Evolutionary conservation across 1,284 basidiomycete species (phyloP), one percentile per base, ranked within the genome.

Genomic region (Heterobasidion occidentale): DNA sequence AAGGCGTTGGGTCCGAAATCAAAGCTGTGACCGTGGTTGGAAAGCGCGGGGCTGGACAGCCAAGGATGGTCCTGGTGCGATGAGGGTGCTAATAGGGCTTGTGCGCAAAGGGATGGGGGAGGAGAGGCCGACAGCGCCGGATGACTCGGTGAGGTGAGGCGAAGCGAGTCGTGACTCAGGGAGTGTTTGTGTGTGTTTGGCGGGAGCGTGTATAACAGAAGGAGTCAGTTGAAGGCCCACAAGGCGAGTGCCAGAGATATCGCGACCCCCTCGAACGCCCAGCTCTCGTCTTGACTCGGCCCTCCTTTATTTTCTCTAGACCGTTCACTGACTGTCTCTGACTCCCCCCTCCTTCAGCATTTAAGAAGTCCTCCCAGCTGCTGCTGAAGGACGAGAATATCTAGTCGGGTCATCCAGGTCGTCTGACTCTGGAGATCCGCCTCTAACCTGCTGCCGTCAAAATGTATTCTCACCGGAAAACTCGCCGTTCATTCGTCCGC

Each of bases 381-480:
- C 36, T 52, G 55, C 53, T 56, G 51, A 60, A 49, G 52, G 53
- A 46, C 46, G 33, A 35, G 34, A 56, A 48, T 44, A 19, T 51
- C 35, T 36, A 51, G 35, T 35, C 49, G 27, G 49, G 20, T 35
- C 35, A 19, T 51, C 49, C 49, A 51, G 49, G n/a, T 36, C 49
- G 11, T 12, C n/a, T n/a, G 49, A n/a, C 49, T 33, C 49, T 51
- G 49, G 35, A 51, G 27, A 35, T 54, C 58, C 52, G 35, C 51
- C 58, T 52, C 20, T 52, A 20, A 42, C 54, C 59, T 60, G 36
- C 48, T 44, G 56, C 56, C 46, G 49, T 15, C 9, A 15, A 51
- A 34, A 51, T 51, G 49, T 51, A 35, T 36, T 35, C 49, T 33
- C 35, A 9, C 19, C 35, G 49, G 12, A 15, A 12, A 27, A 12